These are phyloP conservation scores for Capsella rubella DNA, from an alignment of 441 rosid species.

Conservation along the genomic window DNA sequence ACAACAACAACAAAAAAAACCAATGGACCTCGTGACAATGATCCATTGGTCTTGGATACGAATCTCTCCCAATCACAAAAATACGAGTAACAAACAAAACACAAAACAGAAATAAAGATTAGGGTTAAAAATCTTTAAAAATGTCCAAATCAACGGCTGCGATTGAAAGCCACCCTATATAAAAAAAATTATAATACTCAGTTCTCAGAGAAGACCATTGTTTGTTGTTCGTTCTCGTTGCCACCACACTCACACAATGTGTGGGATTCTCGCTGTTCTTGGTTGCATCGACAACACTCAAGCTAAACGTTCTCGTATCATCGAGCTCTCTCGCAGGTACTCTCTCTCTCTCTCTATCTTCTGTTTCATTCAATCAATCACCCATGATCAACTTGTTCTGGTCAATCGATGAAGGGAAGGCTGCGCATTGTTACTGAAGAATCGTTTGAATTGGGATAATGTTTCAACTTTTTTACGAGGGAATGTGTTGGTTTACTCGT, in stretches of 20 bases:
- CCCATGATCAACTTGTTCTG: neutral
- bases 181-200: neutral
- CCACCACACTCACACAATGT: constrained; percentile 54
- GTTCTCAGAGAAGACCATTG: neutral
- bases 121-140: constrained; percentile 28
- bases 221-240: constrained; percentile 8
- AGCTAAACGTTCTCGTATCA: constrained; percentile 92
- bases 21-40: constrained; percentile 32
- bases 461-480: neutral
- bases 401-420: constrained; percentile 11
- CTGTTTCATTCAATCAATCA: neutral
- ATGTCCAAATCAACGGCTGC: constrained; percentile 53
- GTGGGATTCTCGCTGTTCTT: constrained; percentile 94
- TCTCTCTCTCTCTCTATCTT: neutral
- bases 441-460: constrained; percentile 6
- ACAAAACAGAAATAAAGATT: neutral
- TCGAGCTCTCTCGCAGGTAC: constrained; percentile 91
- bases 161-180: constrained; percentile 38
- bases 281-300: constrained; percentile 90
- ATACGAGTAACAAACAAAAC: neutral
- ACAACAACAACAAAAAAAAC: constrained; percentile 10
- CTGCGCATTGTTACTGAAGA: neutral
- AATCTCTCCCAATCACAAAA: constrained; percentile 26
- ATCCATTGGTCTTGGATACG: neutral
- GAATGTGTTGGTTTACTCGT: constrained; percentile 15